These are phyloP conservation scores for Magnusiomyces tetraspermus DNA, from an alignment of 1,139 yeast genomes.

Conservation along the genomic window DNA sequence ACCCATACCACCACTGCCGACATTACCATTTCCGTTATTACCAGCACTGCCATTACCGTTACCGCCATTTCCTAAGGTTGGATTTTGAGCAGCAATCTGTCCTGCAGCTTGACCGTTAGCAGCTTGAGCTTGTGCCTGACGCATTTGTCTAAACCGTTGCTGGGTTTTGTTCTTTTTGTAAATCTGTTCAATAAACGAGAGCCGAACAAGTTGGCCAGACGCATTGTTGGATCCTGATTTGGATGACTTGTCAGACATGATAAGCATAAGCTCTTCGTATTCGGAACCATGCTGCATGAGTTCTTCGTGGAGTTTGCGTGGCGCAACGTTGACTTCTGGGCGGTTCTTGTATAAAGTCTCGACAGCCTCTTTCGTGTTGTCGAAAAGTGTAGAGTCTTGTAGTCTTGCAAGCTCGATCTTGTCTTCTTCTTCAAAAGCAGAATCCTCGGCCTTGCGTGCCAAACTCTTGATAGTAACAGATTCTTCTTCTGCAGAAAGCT, in stretches of 20 bases:
- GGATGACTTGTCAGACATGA: constrained; percentile 31
- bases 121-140: constrained; percentile 16
- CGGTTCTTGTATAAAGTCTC: constrained; percentile 21
- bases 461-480: not conserved
- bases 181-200: constrained; percentile 35
- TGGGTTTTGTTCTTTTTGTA: constrained; percentile 31
- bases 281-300: constrained; percentile 63
- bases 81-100: constrained; percentile 14
- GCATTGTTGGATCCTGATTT: constrained; percentile 9
- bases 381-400: not conserved
- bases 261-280: constrained; percentile 81
- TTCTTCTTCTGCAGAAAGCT: not conserved
- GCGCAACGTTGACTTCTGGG: constrained; percentile 21
- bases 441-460: not conserved
- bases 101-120: constrained; percentile 5
- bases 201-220: constrained; percentile 35
- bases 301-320: constrained; percentile 46
- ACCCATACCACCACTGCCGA: constrained; percentile 9
- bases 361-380: constrained; percentile 15
- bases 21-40: constrained; percentile 13
- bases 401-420: not conserved
- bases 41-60: constrained; percentile 6
- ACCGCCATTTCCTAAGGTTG: constrained; percentile 15
- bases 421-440: not conserved
- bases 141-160: constrained; percentile 18